Percentiles rank a stretch among this genome's conserved stretches.
These are phyloP conservation scores for Monocercomonoides exilis DNA, from an alignment of 78 protist species.

Conservation along the genomic window DNA sequence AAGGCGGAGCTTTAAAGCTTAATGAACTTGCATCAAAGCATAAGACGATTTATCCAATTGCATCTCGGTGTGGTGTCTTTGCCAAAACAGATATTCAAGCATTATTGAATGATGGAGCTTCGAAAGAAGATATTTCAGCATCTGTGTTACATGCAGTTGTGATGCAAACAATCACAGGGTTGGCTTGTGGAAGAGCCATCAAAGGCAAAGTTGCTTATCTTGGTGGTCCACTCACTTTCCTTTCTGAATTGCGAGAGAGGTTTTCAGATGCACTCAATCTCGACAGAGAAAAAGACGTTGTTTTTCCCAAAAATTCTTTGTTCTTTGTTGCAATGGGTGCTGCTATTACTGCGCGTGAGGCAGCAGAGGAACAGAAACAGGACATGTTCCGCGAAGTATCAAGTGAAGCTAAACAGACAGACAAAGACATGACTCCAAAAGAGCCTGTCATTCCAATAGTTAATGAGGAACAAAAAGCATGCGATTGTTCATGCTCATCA, in stretches of 20 bases:
- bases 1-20: background rate
- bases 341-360: background rate
- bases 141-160: conserved; percentile 35
- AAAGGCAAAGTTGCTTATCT: conserved; percentile 13
- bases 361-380: conserved; percentile 5
- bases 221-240: conserved; percentile 27
- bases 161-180: conserved; percentile 27
- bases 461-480: background rate
- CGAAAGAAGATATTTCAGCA: conserved; percentile 20
- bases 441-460: background rate
- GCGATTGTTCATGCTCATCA: background rate
- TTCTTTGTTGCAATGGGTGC: conserved; percentile 23
- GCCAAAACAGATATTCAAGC: conserved; percentile 32
- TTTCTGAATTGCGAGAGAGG: background rate
- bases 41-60: conserved; percentile 17
- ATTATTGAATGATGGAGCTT: conserved; percentile 21
- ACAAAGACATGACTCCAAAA: background rate
- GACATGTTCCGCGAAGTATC: background rate
- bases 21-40: background rate
- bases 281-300: background rate
- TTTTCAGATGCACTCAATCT: conserved; percentile 7
- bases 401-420: background rate
- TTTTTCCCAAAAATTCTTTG: conserved; percentile 11
- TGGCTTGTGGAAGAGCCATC: conserved; percentile 10
- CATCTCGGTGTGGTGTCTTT: conserved; percentile 26